A percentile compares a stretch with the other conserved stretches of the same genome.
These are phyloP conservation scores for Candida yuanshanica DNA, from an alignment of 805 yeast genomes.

Conservation along the genomic window DNA sequence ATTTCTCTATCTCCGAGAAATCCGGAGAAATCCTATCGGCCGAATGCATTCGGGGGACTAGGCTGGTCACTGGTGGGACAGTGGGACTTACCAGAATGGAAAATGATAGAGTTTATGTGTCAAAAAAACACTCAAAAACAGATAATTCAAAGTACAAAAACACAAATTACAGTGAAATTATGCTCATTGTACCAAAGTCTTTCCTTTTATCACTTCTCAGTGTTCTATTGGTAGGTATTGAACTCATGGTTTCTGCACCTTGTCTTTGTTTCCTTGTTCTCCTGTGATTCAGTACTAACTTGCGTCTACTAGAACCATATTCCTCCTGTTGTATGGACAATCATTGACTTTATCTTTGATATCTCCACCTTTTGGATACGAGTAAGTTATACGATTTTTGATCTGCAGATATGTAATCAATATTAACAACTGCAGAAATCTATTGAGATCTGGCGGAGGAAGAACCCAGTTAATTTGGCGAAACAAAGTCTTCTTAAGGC, in stretches of 20 bases:
- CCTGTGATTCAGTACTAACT: not conserved
- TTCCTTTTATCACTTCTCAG: constrained; percentile 14
- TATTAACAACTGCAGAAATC: constrained; percentile 12
- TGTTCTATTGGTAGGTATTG: constrained; percentile 12
- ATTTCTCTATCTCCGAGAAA: too few species aligned
- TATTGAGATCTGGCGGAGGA: constrained; percentile 22
- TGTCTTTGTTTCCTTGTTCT: too few species aligned
- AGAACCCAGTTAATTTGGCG: constrained; percentile 42
- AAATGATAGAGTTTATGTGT: too few species aligned
- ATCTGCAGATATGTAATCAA: constrained; percentile 13
- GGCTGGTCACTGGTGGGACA: too few species aligned
- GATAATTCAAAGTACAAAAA: not conserved
- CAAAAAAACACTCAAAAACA: not conserved
- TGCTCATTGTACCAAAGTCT: constrained; percentile 11
- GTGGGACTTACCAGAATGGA: too few species aligned
- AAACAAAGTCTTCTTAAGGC: constrained; percentile 46
- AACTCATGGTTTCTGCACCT: too few species aligned
- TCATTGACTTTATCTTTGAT: constrained; percentile 36
- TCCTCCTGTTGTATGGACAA: constrained; percentile 37
- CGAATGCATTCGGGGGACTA: too few species aligned
- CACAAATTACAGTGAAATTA: not conserved
- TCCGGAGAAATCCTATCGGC: too few species aligned
- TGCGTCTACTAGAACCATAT: constrained; percentile 27
- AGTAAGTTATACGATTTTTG: constrained; percentile 1
- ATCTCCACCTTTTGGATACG: constrained; percentile 37